Base-by-base conservation (phyloP, 1,284 basidiomycete species). In the Microbotryum saponariae region DNA sequence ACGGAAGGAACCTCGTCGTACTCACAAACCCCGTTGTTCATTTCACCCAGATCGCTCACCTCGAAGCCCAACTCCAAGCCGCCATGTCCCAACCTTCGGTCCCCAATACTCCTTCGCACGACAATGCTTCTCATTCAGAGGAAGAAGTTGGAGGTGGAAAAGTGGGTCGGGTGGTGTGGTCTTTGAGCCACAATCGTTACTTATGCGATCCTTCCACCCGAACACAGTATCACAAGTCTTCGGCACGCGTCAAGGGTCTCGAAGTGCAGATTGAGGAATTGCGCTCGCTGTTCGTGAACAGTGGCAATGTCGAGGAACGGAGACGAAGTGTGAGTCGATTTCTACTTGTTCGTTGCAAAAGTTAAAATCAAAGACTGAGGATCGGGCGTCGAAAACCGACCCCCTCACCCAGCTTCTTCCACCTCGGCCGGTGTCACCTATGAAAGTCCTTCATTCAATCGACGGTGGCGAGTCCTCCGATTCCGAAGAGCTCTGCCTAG, bases 51-150 rank as follows among this genome's bases (percentile, higher is more conserved):
- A 65, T 65, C 31, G 61, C 56, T 4, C 53, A 61, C 23, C 57
- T 67, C 7, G 59, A 65, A 29, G 63, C 64, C 0, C 63, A 72
- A 55, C 62, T 70, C 25, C 63, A 54, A 10, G 61, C 62, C 27
- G 68, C 66, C 29, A 58, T 62, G 0, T 65, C 61, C 1, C 56
- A 66, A 23, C 54, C 59, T 6, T 46, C 59, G 10, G 51, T 60
- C 7, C 64, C 68, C 20, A 48, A 51, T 20, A 63, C 59, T 21
- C 66, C 60, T 23, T 61, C 54, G 12, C 60, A 64, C 51, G 59
- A 63, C 14, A 48, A 62, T 21, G 51, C 51, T 7, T 31, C 31
- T 56, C 46, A 56, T 2, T 54, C 56, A 4, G 59, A 64, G 42
- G 54, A 61, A 21, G 27, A 20, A 50, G 18, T 31, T 31, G 31